phyloP scores from a whole-genome alignment of 352 stramenopile genomes.

The Phytophthora boehmeriae region DNA sequence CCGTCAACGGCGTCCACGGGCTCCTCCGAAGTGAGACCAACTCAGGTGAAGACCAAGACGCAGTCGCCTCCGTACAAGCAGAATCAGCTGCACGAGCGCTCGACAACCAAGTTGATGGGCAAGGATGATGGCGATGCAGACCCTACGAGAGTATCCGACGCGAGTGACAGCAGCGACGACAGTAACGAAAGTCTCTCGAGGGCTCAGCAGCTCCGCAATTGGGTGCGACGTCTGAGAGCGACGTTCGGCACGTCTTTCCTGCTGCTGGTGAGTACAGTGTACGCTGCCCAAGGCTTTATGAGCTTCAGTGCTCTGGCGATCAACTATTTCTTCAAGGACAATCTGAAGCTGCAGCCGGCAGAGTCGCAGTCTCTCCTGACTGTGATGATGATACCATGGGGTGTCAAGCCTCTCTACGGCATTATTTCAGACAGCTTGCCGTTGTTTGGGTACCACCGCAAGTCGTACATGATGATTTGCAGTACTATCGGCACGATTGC shows the following conservation, averaged over 20 bases:
- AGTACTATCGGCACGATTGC: slow-evolving; percentile 68
- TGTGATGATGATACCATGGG: slow-evolving; percentile 95
- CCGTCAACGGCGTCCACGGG: slow-evolving; percentile 33
- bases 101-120: slow-evolving; percentile 21
- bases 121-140: slow-evolving; percentile 10
- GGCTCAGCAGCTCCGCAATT: slow-evolving; percentile 51
- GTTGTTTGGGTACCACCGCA: slow-evolving; percentile 93
- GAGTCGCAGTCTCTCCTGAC: slow-evolving; percentile 94
- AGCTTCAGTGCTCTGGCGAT: slow-evolving; percentile 92
- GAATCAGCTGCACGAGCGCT: slow-evolving; percentile 17
- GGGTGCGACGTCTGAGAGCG: slow-evolving; percentile 51
- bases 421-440: slow-evolving; percentile 96
- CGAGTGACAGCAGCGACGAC: slow-evolving; percentile 19
- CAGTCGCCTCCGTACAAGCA: slow-evolving; percentile 8
- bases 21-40: slow-evolving; percentile 15
- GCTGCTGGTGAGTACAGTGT: slow-evolving; percentile 82
- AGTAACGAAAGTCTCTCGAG: slow-evolving; percentile 32
- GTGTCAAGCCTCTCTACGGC: slow-evolving; percentile 96
- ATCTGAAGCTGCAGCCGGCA: slow-evolving; percentile 93
- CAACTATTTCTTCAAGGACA: slow-evolving; percentile 98
- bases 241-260: slow-evolving; percentile 81
- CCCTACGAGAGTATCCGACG: slow-evolving; percentile 8
- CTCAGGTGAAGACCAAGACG: slow-evolving; percentile 15
- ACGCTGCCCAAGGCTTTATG: slow-evolving; percentile 94
- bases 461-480: slow-evolving; percentile 94